Percentiles rank a stretch among this genome's conserved stretches.
These are phyloP conservation scores for Achaetomium macrosporum DNA, from an alignment of 2,329 filamentous ascomycete genomes.

Conservation along the genomic window DNA sequence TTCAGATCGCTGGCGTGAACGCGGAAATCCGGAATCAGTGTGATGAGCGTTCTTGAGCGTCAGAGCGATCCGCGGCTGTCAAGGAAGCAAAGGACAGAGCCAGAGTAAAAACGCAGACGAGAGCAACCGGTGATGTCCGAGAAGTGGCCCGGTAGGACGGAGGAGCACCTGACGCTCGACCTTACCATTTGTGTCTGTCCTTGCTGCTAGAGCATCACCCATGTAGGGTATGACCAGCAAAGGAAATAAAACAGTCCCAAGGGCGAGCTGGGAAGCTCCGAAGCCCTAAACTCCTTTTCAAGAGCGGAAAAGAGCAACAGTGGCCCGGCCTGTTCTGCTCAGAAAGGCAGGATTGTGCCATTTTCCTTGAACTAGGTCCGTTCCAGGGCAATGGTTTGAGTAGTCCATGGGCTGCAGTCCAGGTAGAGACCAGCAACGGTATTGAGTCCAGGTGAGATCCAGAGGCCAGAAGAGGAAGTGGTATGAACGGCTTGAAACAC, in stretches of 20 bases:
- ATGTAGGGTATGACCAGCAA: background rate
- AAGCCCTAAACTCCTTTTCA: background rate
- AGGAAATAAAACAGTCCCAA: background rate
- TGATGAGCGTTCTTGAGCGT: background rate
- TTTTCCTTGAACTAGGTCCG: background rate
- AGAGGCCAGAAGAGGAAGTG: background rate
- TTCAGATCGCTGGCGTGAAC: background rate
- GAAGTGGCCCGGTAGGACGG: background rate
- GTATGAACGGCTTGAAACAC: no score
- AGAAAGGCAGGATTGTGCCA: background rate
- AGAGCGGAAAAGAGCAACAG: background rate
- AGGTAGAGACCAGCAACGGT: background rate
- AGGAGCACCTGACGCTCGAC: slow-evolving; percentile 3
- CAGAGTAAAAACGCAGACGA: background rate
- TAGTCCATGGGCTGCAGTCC: slow-evolving; percentile 10
- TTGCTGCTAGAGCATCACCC: background rate
- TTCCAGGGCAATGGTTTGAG: background rate
- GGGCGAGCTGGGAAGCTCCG: background rate
- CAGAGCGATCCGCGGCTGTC: background rate
- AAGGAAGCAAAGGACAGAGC: background rate
- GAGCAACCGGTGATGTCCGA: background rate
- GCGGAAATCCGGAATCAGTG: background rate
- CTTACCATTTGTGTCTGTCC: slow-evolving; percentile 8
- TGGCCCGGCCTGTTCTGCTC: background rate
- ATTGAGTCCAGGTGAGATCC: slow-evolving; percentile 1